Conservation (phyloP, 2,329 filamentous ascomycete species). For the Bipolaris bicolor region DNA sequence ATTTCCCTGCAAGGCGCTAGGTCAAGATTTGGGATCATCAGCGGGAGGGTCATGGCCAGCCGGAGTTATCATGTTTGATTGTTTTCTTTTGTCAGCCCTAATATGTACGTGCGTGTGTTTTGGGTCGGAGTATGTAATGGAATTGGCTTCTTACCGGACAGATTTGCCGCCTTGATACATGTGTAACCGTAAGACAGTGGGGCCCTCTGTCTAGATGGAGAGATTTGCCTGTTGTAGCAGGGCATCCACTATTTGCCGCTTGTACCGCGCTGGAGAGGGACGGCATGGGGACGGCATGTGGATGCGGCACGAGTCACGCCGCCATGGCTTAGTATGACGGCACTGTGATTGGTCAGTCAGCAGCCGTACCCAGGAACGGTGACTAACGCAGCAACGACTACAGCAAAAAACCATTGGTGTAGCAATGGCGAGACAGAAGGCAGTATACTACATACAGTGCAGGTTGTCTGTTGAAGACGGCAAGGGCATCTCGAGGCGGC, state of each 20-base stretch:
- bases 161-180: neutral
- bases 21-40: conserved; percentile 11
- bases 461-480: neutral
- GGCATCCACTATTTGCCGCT: conserved; percentile 10
- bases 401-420: neutral
- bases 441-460: too few relatives aligned
- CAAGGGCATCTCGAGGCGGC: conserved; percentile 5
- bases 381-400: neutral
- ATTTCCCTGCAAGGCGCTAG: conserved; percentile 19
- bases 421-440: neutral
- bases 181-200: neutral
- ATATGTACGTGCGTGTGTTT: neutral
- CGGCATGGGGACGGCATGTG: conserved; percentile 24
- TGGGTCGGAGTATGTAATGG: conserved; percentile 4
- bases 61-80: conserved; percentile 4
- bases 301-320: conserved; percentile 16
- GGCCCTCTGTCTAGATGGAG: neutral
- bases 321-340: conserved; percentile 17
- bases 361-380: neutral
- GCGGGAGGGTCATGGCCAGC: conserved; percentile 3
- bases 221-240: conserved; percentile 3
- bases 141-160: conserved; percentile 6
- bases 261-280: conserved; percentile 13
- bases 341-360: conserved; percentile 8
- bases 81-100: conserved; percentile 1